Base-by-base conservation (phyloP, 2,329 filamentous ascomycete species). In the Aspergillus ibericus region DNA sequence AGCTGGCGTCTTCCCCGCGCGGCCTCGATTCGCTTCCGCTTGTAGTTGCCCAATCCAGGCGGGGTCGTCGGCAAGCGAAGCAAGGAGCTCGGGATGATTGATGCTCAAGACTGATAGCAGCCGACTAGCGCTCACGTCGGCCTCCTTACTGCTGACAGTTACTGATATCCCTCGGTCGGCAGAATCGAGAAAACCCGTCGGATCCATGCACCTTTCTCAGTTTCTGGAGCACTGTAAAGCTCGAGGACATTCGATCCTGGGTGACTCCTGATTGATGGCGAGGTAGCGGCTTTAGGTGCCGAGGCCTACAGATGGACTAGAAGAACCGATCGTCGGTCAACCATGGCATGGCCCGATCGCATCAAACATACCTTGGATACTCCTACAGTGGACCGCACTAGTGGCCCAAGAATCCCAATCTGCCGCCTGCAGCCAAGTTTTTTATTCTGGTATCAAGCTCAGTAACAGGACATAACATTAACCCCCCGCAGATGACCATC, bases 371-470 rank as follows among this genome's bases (percentile, higher is more conserved):
- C 10, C 18, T 12, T 5, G 18, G 38, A 22, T 22, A 1, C 18
- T 20, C 22, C 18, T 42, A 42, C 38, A 10, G 29, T 32, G 29
- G 29, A 32, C 29, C 29, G 10, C 29, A 10, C 29, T 32, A 32
- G 22, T 10, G 38, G 9, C 16, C n/a, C 16, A 5, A 29, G 6
- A 54, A 20, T 44, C 36, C 20, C 16, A 25, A 13, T 22, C 55
- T 68, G 16, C 58, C 46, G 44, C 44, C 54, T 51, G 54, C 54
- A 36, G 51, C 42, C 52, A 53, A 55, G n/a, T n/a, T n/a, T 55
- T 38, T 36, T 50, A 55, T 55, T 56, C 44, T 51, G 44, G 44
- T 48, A 48, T 48, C 44, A 48, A 48, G 44, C 27, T 48, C 44
- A 16, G 25, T 15, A 48, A 48, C n/a, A 27, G 25, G 25, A 48